Base-by-base conservation (phyloP, 768 basidiomycete species). In the Piloderma croceum region DNA sequence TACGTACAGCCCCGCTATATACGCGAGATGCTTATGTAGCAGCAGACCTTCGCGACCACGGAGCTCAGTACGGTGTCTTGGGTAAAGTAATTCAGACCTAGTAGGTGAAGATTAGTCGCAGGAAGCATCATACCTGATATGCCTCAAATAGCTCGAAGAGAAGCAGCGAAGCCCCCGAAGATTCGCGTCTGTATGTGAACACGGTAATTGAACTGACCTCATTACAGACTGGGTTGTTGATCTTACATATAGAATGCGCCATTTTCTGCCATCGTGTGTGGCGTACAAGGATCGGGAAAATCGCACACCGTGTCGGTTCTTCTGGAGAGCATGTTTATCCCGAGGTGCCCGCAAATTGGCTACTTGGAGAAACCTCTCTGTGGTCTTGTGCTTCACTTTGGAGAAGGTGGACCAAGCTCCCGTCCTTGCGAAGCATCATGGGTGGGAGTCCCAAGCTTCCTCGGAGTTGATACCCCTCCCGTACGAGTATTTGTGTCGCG, bases 281-380 rank as follows among this genome's bases (percentile, higher is more conserved):
- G 83, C 0, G 83, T 84, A 0, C 84, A 86, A 62, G 82, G 84
- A 1, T 79, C 83, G 0, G 83, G 83, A 7, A 86, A 87, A 50
- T 84, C 81, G 0, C 83, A 87, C 37, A 83, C 81, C 0, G 74
- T 83, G 2, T 77, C 83, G 0, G 73, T 80, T 0, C 63, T 87
- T 5, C 52, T 87, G 0, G 85, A 87, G 53, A 79, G 68, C 44
- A 81, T 85, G 77, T 63, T 86, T 6, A 72, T 86, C n/a, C 47
- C 78, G 1, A 59, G 64, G 11, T 69, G 70, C 41, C 49, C 66
- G 2, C 48, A 67, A 0, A 72, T 77, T 13, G 84, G 85, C 0
- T 56, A 53, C 0, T 56, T 81, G 6, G 54, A 70, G 20, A 77
- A 74, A 44, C 62, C 81, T 0, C 67, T 87, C 1, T 66, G 68